A percentile compares a stretch with the other conserved stretches of the same genome.
phyloP scores from a whole-genome alignment of 2,329 filamentous ascomycete species.

The Teratosphaeria zuluensis region DNA sequence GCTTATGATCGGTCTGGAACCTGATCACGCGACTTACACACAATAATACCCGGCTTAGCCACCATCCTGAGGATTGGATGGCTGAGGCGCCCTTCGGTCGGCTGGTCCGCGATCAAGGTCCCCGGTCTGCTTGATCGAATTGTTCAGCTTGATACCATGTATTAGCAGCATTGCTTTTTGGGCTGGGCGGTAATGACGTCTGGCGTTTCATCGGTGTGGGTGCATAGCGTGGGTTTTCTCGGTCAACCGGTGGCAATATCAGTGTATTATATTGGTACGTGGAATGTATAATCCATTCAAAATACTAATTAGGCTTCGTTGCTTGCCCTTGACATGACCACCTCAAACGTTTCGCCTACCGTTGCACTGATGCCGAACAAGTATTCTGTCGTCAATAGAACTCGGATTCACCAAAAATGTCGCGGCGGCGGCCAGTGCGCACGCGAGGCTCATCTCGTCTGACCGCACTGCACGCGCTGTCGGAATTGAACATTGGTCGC shows the following conservation, averaged over 20 bases:
- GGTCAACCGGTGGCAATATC: not conserved
- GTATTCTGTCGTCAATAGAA: not conserved
- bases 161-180: constrained; percentile 4
- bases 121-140: constrained; percentile 3
- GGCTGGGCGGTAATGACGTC: not conserved
- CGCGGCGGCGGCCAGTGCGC: not conserved
- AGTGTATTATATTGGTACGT: constrained; percentile 6
- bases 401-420: not conserved
- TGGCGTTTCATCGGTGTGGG: not conserved
- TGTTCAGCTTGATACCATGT: constrained; percentile 11
- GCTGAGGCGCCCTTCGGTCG: constrained; percentile 1
- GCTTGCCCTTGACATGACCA: not conserved
- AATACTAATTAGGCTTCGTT: not conserved
- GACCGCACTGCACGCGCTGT: too few species aligned
- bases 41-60: not conserved
- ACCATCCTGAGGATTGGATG: not conserved
- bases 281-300: not conserved
- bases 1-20: not conserved
- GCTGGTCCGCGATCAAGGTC: constrained; percentile 3
- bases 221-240: constrained; percentile 4
- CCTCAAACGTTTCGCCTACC: not conserved
- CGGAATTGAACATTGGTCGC: too few species aligned
- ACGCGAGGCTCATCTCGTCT: too few species aligned
- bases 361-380: not conserved
- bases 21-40: not conserved